A percentile compares a stretch with the other conserved stretches of the same genome.
phyloP scores from a whole-genome alignment of 805 yeast species.

The Priceomyces castillae region DNA sequence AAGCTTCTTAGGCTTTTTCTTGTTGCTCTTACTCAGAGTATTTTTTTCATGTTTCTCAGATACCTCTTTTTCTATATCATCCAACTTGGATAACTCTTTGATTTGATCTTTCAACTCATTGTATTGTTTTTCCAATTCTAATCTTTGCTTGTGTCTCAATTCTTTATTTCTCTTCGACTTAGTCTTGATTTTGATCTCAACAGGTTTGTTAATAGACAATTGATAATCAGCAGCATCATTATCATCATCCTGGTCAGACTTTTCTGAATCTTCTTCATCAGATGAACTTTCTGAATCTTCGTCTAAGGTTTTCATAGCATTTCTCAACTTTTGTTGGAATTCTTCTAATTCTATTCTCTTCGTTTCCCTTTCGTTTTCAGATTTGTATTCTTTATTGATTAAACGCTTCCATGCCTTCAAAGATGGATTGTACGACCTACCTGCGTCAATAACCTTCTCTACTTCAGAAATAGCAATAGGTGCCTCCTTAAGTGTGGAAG shows the following conservation, averaged over 20 bases:
- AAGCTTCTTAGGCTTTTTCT: constrained; percentile 30
- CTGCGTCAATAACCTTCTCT: constrained; percentile 63
- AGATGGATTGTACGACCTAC: constrained; percentile 91
- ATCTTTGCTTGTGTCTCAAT: constrained; percentile 58
- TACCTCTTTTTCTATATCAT: constrained; percentile 21
- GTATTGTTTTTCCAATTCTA: constrained; percentile 53
- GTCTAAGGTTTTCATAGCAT: constrained; percentile 60
- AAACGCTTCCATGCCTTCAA: constrained; percentile 76
- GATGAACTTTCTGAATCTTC: constrained; percentile 52
- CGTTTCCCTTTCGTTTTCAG: constrained; percentile 67
- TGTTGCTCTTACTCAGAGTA: constrained; percentile 13
- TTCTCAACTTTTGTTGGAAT: constrained; percentile 60
- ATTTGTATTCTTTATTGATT: constrained; percentile 61
- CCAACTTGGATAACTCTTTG: constrained; percentile 49
- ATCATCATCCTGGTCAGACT: constrained; percentile 27
- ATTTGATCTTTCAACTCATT: constrained; percentile 61
- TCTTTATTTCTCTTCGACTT: constrained; percentile 71
- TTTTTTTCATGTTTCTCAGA: constrained; percentile 26
- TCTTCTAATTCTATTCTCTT: constrained; percentile 59
- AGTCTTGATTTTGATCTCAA: constrained; percentile 68
- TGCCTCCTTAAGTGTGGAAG: constrained; percentile 50
- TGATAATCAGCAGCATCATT: constrained; percentile 32
- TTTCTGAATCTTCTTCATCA: constrained; percentile 23
- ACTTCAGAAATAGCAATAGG: constrained; percentile 55
- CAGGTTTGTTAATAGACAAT: constrained; percentile 73